These are phyloP conservation scores for Trametes meyenii DNA, from an alignment of 768 basidiomycete genomes.

Conservation along the genomic window DNA sequence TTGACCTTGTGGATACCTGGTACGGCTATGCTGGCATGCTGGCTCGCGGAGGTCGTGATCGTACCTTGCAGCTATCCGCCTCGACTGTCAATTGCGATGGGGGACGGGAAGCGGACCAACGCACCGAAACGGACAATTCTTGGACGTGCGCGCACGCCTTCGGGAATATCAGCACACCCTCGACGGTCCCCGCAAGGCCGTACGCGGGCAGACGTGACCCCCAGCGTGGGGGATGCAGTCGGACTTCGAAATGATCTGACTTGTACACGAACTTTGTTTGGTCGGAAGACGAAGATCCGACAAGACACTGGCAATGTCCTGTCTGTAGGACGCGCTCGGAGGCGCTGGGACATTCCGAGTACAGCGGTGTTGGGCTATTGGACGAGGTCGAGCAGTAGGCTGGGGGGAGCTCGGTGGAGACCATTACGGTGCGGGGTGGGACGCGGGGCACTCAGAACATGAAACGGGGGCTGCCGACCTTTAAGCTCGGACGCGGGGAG, in stretches of 20 bases:
- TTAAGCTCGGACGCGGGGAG: conserved; percentile 7
- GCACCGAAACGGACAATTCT: conserved; percentile 43
- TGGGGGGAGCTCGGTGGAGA: conserved; percentile 16
- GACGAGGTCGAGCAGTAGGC: conserved; percentile 13
- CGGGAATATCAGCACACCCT: conserved; percentile 41
- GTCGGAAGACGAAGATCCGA: conserved; percentile 19
- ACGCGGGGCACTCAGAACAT: conserved; percentile 1
- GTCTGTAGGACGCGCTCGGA: conserved; percentile 42
- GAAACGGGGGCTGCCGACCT: conserved; percentile 3
- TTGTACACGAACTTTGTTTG: conserved; percentile 39
- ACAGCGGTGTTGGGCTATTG: conserved; percentile 25
- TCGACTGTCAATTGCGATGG: conserved; percentile 1
- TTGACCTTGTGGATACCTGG: conserved; percentile 31
- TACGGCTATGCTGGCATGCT: conserved; percentile 31
- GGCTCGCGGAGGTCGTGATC: conserved; percentile 37
- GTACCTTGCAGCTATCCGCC: conserved; percentile 41
- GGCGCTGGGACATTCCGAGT: conserved; percentile 34
- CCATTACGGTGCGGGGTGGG: conserved; percentile 6
- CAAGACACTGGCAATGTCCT: conserved; percentile 29
- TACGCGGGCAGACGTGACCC: conserved; percentile 44
- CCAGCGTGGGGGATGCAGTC: conserved; percentile 45
- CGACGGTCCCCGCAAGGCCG: conserved; percentile 44
- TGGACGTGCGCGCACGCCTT: conserved; percentile 41
- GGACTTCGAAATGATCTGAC: conserved; percentile 44
- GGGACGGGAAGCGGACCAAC: neutral